Evolutionary conservation across 1,284 basidiomycete genomes (phyloP).

Genomic region (Irpex rosettiformis): DNA sequence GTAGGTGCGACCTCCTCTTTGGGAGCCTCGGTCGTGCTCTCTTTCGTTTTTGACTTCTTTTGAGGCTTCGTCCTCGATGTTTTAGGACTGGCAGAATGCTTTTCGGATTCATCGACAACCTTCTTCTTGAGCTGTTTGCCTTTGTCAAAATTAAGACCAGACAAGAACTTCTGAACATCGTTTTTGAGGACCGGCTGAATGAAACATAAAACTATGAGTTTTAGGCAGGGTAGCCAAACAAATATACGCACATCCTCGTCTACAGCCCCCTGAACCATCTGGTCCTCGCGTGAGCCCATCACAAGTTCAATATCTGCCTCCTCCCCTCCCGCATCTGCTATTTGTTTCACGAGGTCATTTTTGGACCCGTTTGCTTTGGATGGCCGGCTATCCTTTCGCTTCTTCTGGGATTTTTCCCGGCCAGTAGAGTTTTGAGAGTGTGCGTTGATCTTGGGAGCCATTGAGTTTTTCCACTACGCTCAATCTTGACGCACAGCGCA

Average conservation of each 20-base stretch:
- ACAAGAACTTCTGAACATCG: conserved; percentile 59
- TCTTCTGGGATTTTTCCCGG: not conserved
- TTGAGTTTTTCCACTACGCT: not conserved
- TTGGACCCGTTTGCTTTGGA: not conserved
- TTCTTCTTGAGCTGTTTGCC: conserved; percentile 12
- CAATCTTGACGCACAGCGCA: not conserved
- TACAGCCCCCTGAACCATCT: conserved; percentile 22
- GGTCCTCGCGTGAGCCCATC: conserved; percentile 34
- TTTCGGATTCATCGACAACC: conserved; percentile 4
- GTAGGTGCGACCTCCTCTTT: not conserved
- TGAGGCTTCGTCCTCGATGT: not conserved
- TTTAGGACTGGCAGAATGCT: not conserved
- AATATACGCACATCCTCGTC: conserved; percentile 25
- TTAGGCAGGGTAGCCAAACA: not conserved
- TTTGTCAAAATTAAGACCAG: conserved; percentile 45
- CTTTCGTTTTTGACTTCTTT: conserved; percentile 4
- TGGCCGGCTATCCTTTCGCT: not conserved
- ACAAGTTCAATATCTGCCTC: conserved; percentile 47
- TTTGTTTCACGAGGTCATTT: conserved; percentile 17
- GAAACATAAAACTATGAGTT: conserved; percentile 2
- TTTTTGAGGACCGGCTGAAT: conserved; percentile 42
- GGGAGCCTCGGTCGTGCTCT: not conserved
- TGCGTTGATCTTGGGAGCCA: not conserved
- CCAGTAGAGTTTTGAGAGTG: not conserved
- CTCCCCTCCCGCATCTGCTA: conserved; percentile 49